Evolutionary conservation across 352 stramenopile genomes (phyloP).

Genomic region (Phytophthora ramorum): DNA sequence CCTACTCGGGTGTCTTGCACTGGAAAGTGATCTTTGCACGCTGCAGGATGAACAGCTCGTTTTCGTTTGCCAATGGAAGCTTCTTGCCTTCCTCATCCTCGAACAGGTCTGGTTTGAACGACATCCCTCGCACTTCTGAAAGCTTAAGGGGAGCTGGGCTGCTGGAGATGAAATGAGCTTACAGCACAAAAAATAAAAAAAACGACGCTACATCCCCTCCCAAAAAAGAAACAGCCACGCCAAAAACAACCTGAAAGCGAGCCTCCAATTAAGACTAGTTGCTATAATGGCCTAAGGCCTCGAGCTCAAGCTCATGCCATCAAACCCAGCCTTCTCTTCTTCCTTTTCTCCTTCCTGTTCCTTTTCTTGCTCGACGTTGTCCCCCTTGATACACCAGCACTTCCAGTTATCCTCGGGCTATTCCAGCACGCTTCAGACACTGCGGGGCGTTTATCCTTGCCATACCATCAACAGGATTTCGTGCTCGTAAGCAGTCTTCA

Average conservation of each 20-base stretch:
- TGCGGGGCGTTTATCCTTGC: neutral
- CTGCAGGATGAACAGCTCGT: slow-evolving; percentile 87
- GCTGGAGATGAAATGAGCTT: slow-evolving; percentile 16
- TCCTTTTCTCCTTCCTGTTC: slow-evolving; percentile 1
- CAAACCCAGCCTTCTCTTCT: slow-evolving; percentile 2
- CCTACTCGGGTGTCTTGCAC: slow-evolving; percentile 62
- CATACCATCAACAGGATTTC: slow-evolving; percentile 4
- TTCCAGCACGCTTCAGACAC: neutral
- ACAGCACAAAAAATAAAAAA: slow-evolving; percentile 15
- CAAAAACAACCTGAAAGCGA: slow-evolving; percentile 19
- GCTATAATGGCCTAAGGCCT: slow-evolving; percentile 5
- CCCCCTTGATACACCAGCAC: neutral
- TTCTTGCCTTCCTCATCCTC: slow-evolving; percentile 68
- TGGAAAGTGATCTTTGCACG: slow-evolving; percentile 83
- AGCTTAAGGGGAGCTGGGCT: neutral
- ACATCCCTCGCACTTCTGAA: slow-evolving; percentile 46
- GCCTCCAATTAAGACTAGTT: slow-evolving; percentile 25
- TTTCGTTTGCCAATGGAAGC: slow-evolving; percentile 78
- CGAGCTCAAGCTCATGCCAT: neutral
- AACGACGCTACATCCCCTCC: neutral
- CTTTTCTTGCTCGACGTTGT: slow-evolving; percentile 7
- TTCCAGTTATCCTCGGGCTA: neutral
- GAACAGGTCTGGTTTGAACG: slow-evolving; percentile 79
- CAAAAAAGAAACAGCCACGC: slow-evolving; percentile 37
- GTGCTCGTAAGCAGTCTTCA: neutral